Conservation (phyloP, 345 rosid species). For the Aquilaria sinensis region DNA sequence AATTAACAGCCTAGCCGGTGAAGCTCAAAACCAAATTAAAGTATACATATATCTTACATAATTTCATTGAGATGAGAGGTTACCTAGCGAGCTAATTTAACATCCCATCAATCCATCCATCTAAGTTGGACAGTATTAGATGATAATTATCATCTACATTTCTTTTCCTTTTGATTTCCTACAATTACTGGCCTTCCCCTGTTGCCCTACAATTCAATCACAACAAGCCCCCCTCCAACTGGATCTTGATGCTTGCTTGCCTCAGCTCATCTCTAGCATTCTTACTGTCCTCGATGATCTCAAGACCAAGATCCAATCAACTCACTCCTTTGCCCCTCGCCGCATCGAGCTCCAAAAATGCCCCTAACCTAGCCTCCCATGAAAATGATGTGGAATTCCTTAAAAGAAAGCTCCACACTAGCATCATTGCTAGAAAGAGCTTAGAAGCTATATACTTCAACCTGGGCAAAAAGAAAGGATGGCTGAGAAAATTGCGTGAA, state of each 20-base stretch:
- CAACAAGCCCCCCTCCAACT: constrained; percentile 34
- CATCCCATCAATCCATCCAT: too few species aligned
- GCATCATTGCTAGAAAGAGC: constrained; percentile 59
- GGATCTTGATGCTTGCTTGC: constrained; percentile 40
- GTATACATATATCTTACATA: too few species aligned
- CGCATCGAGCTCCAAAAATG: constrained; percentile 62
- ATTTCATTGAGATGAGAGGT: too few species aligned
- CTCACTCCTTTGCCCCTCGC: constrained; percentile 19
- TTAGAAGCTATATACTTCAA: constrained; percentile 73
- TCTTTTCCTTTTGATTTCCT: too few species aligned
- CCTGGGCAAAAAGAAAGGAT: constrained; percentile 80
- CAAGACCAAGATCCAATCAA: constrained; percentile 48
- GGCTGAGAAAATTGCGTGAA: too few species aligned
- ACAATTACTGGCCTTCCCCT: too few species aligned
- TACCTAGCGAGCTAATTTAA: too few species aligned
- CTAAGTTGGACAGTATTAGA: too few species aligned
- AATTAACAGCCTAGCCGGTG: too few species aligned
- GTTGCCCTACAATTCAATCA: too few species aligned
- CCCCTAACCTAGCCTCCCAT: constrained; percentile 43
- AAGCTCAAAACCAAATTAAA: too few species aligned
- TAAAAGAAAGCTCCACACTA: constrained; percentile 45
- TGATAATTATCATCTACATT: too few species aligned
- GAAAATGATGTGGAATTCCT: constrained; percentile 24
- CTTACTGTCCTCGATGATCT: constrained; percentile 69
- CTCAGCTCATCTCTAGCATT: constrained; percentile 61